Evolutionary conservation across 1,139 yeast genomes (phyloP).

Genomic region (Kodamaea sp.): DNA sequence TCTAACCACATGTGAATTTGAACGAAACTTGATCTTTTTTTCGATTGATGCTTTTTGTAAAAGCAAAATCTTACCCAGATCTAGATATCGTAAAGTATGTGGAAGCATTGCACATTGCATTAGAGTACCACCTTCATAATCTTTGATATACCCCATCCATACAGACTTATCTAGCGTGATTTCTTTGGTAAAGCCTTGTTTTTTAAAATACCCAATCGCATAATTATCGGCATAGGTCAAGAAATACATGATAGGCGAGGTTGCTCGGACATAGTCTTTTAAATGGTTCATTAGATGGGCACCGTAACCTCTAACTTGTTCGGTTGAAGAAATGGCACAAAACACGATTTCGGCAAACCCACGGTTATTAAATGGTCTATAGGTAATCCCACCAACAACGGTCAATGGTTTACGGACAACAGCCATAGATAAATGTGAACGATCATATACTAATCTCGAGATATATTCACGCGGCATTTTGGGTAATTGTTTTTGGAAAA

Average conservation of each 20-base stretch:
- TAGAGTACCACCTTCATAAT: slow-evolving; percentile 96
- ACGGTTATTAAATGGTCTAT: slow-evolving; percentile 85
- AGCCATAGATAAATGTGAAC: slow-evolving; percentile 93
- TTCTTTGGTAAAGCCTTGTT: slow-evolving; percentile 97
- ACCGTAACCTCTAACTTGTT: slow-evolving; percentile 97
- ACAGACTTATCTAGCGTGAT: slow-evolving; percentile 76
- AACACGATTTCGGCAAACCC: slow-evolving; percentile 97
- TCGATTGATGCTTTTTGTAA: slow-evolving; percentile 90
- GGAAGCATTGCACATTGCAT: slow-evolving; percentile 98
- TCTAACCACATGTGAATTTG: slow-evolving; percentile 74
- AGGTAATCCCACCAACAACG: slow-evolving; percentile 97
- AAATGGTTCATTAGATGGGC: slow-evolving; percentile 98
- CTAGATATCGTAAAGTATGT: slow-evolving; percentile 71
- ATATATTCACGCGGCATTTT: slow-evolving; percentile 98
- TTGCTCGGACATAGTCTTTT: slow-evolving; percentile 89
- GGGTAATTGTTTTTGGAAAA: slow-evolving; percentile 94
- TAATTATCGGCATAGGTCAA: slow-evolving; percentile 97
- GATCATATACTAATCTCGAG: slow-evolving; percentile 87
- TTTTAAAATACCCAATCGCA: slow-evolving; percentile 97
- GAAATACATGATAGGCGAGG: slow-evolving; percentile 82
- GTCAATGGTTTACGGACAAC: slow-evolving; percentile 89
- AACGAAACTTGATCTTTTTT: slow-evolving; percentile 74
- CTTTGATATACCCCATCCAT: slow-evolving; percentile 99
- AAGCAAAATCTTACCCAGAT: slow-evolving; percentile 78
- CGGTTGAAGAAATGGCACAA: slow-evolving; percentile 96